Evolutionary conservation across 2,329 filamentous ascomycete genomes (phyloP).

Genomic region (Onygenales sp.): DNA sequence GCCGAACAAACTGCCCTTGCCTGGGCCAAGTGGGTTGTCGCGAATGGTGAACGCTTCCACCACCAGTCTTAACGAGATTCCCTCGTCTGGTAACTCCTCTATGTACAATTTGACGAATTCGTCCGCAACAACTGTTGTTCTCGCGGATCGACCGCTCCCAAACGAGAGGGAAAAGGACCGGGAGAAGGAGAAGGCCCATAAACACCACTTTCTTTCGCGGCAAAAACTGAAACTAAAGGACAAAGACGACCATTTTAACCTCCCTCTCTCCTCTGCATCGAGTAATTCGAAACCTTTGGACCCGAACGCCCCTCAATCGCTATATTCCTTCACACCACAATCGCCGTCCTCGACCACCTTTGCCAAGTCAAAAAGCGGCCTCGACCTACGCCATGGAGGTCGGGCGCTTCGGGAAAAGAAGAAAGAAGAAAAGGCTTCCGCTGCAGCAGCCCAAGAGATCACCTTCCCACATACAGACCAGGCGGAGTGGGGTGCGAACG

Average conservation of each 20-base stretch:
- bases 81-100: conserved; percentile 44
- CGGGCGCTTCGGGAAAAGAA: conserved; percentile 72
- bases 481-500: conserved; percentile 21
- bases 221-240: conserved; percentile 57
- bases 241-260: conserved; percentile 46
- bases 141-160: conserved; percentile 31
- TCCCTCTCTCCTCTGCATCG: conserved; percentile 55
- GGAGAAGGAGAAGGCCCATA: conserved; percentile 38
- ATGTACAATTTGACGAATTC: conserved; percentile 54
- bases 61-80: conserved; percentile 48
- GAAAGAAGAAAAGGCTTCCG: conserved; percentile 52
- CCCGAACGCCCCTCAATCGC: conserved; percentile 51
- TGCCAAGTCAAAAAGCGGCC: conserved; percentile 69
- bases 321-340: conserved; percentile 58
- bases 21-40: conserved; percentile 43
- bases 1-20: conserved; percentile 46
- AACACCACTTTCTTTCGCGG: conserved; percentile 56
- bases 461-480: conserved; percentile 23
- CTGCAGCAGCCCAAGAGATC: conserved; percentile 12
- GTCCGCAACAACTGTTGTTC: conserved; percentile 53
- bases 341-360: conserved; percentile 57
- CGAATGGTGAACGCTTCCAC: conserved; percentile 52
- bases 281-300: conserved; percentile 57
- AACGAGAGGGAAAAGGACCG: conserved; percentile 30
- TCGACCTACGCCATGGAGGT: conserved; percentile 69